Base-by-base conservation (phyloP, 1,284 basidiomycete genomes). In the Ceratobasidium sp. region DNA sequence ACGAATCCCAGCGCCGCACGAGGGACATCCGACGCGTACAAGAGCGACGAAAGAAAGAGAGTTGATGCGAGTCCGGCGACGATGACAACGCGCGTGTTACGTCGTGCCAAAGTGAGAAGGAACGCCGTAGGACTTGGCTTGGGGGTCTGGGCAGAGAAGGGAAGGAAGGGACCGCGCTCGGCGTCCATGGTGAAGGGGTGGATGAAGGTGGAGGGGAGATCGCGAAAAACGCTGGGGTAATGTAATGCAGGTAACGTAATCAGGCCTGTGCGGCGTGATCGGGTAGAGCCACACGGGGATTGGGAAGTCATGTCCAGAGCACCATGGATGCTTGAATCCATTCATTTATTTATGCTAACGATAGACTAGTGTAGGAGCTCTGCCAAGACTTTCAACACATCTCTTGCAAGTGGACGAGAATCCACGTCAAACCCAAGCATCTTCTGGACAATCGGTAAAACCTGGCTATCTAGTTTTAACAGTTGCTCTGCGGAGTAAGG, bases 21-120 rank as follows among this genome's bases (percentile, higher is more conserved):
- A n/a, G 67, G 44, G n/a, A 30, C 44, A 32, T 70, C 67, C 23
- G 64, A 28, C 21, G 67, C 38, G 44, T 58, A 58, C 11, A 70
- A 30, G 16, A 70, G 44, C 5, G 23, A 54, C 13, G 67, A 58
- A 16, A 70, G 43, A 49, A 58, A 26, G 43, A 70, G 43, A 5
- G 54, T 70, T 2, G 67, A 70, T 21, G 26, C 67, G 28, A 70
- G 54, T 6, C 52, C 46, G 38, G 67, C 67, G 30, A 54, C 44
- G 67, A 70, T 58, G 1, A 70, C 23, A 16, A 30, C 38, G 8
- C 67, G 67, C 2, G 67, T 70, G 67, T 70, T 70, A 23, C 47
- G 54, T 49, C 54, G 67, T 8, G 59, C 43, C 13, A 47, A 21
- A 23, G 41, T 46, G n/a, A 62, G 26, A 38, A 38, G 21, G 43